phyloP scores from a whole-genome alignment of 2,329 filamentous ascomycete genomes.

The Aschersonia sp. region DNA sequence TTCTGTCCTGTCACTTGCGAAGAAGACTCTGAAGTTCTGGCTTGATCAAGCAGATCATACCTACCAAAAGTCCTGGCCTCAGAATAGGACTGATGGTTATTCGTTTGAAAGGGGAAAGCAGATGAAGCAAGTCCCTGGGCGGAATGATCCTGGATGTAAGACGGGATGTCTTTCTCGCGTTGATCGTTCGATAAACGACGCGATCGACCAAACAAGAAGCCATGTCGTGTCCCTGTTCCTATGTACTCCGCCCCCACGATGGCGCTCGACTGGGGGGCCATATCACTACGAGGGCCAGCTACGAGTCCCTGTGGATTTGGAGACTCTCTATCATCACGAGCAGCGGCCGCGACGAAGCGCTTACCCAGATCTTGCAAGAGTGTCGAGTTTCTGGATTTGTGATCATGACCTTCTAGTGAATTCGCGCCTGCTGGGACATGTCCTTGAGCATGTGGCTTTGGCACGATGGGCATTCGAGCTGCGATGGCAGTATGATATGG shows the following conservation, averaged over 20 bases:
- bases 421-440: slow-evolving; percentile 21
- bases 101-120: no score
- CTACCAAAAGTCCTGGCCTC: no score
- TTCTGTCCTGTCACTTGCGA: no score
- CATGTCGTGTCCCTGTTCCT: background rate
- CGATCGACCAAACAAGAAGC: slow-evolving; percentile 1
- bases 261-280: background rate
- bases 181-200: slow-evolving; percentile 32
- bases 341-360: slow-evolving; percentile 21
- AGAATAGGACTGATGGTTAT: no score
- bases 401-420: slow-evolving; percentile 19
- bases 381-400: slow-evolving; percentile 22
- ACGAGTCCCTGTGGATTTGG: slow-evolving; percentile 1
- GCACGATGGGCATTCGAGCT: slow-evolving; percentile 15
- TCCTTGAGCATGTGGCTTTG: slow-evolving; percentile 24
- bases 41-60: no score
- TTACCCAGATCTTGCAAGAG: slow-evolving; percentile 38
- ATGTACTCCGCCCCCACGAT: background rate
- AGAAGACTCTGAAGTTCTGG: no score
- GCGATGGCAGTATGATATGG: slow-evolving; percentile 7
- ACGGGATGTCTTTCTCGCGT: slow-evolving; percentile 14
- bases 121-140: background rate
- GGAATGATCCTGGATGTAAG: background rate
- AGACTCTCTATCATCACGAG: slow-evolving; percentile 16
- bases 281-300: background rate